Evolutionary conservation across 2,329 filamentous ascomycete species (phyloP).

Genomic region (Madurella fahalii): DNA sequence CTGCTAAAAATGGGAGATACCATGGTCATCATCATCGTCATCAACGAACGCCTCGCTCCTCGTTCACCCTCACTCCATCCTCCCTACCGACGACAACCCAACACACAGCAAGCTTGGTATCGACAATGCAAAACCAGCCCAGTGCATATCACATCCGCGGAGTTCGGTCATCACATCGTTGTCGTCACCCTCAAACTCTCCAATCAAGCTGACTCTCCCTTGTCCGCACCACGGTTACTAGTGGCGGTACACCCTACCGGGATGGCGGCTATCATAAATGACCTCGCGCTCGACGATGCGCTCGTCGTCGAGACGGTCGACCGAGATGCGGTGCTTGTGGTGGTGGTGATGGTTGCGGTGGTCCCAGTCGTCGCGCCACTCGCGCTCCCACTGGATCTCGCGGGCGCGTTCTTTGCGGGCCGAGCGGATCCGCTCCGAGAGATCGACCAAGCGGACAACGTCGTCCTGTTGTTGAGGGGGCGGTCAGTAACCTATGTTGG

Average conservation of each 20-base stretch:
- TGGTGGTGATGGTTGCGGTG: slow-evolving; percentile 32
- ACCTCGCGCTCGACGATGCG: slow-evolving; percentile 65
- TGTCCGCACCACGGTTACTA: not conserved
- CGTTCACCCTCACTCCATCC: not conserved
- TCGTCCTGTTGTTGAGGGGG: slow-evolving; percentile 63
- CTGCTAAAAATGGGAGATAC: too few species aligned
- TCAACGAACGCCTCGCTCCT: too few species aligned
- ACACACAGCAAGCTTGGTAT: not conserved
- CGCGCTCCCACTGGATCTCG: slow-evolving; percentile 57
- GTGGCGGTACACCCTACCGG: slow-evolving; percentile 24
- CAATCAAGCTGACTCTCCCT: too few species aligned
- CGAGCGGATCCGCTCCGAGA: slow-evolving; percentile 77
- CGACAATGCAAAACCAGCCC: not conserved
- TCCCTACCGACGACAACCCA: not conserved
- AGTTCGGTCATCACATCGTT: not conserved
- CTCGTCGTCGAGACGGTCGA: slow-evolving; percentile 52
- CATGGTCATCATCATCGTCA: too few species aligned
- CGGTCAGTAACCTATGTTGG: slow-evolving; percentile 26
- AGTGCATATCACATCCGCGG: not conserved
- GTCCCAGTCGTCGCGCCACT: slow-evolving; percentile 49
- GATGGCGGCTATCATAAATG: slow-evolving; percentile 48
- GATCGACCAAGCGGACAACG: slow-evolving; percentile 74
- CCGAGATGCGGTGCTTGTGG: slow-evolving; percentile 31
- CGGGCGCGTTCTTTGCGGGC: slow-evolving; percentile 50
- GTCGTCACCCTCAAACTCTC: not conserved